phyloP scores from a whole-genome alignment of 2,329 filamentous ascomycete genomes.

The Phaeophleospora eucalypticola region DNA sequence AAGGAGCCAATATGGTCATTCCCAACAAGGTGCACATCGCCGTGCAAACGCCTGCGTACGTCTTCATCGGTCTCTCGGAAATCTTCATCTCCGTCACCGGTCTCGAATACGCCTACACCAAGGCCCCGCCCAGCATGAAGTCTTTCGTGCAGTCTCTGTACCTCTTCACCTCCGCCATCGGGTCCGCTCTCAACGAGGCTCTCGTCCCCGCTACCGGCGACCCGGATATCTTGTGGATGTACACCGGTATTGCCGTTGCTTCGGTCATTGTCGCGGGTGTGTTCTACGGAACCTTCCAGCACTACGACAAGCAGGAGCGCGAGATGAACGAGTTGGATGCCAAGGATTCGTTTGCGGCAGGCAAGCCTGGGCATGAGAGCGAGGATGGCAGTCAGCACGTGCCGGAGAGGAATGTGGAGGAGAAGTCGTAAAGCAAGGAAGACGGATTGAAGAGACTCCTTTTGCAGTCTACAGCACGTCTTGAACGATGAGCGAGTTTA shows the following conservation, averaged over 20 bases:
- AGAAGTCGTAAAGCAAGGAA: neutral
- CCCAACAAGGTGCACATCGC: constrained; percentile 45
- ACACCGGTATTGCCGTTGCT: constrained; percentile 27
- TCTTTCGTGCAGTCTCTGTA: constrained; percentile 54
- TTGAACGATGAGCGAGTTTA: no score
- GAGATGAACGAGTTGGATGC: constrained; percentile 48
- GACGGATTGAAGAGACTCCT: no score
- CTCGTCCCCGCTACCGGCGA: constrained; percentile 59
- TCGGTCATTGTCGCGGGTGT: constrained; percentile 22
- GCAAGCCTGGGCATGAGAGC: neutral
- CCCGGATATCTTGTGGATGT: constrained; percentile 63
- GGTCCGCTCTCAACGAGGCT: constrained; percentile 58
- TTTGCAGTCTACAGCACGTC: no score
- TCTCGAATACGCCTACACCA: constrained; percentile 46
- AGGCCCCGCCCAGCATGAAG: constrained; percentile 46
- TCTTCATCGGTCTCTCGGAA: constrained; percentile 44
- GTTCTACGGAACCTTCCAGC: constrained; percentile 31
- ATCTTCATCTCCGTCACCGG: constrained; percentile 48
- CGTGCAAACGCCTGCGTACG: constrained; percentile 44
- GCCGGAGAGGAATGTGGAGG: neutral
- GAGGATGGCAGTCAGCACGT: neutral
- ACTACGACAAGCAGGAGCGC: constrained; percentile 48
- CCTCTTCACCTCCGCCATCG: constrained; percentile 57
- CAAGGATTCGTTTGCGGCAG: constrained; percentile 5
- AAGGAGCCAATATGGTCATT: constrained; percentile 27